Evolutionary conservation across 495 filamentous ascomycete genomes (phyloP).

Genomic region (Tuber indicum): DNA sequence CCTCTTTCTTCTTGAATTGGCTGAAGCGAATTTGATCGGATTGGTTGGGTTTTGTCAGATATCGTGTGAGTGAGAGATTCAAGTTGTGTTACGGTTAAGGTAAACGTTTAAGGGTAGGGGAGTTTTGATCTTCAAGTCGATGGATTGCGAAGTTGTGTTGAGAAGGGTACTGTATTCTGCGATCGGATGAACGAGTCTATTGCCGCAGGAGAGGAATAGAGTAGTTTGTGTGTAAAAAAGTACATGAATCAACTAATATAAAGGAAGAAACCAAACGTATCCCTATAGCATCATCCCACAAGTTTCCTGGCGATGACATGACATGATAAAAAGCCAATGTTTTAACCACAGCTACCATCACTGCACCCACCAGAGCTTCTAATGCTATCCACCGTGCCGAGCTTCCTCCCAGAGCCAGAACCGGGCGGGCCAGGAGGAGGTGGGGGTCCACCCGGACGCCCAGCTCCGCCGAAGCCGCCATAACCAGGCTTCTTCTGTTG

Average conservation of each 20-base stretch:
- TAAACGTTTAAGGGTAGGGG: no score
- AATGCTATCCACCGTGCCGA: constrained; percentile 35
- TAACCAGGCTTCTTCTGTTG: not conserved
- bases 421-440: constrained; percentile 13
- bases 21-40: no score
- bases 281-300: not conserved
- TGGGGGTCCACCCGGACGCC: constrained; percentile 6
- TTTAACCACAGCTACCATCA: not conserved
- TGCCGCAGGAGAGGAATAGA: not conserved
- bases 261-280: not conserved
- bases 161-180: not conserved
- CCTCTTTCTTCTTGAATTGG: no score
- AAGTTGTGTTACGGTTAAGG: not conserved
- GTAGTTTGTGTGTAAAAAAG: not conserved
- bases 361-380: constrained; percentile 17
- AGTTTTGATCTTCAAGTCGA: not conserved
- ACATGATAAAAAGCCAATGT: not conserved
- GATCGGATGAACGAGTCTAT: no score
- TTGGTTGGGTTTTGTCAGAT: not conserved
- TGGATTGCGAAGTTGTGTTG: not conserved
- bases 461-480: constrained; percentile 15
- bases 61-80: no score
- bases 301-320: not conserved
- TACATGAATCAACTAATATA: not conserved
- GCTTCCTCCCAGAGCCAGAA: constrained; percentile 18